These are phyloP conservation scores for Xylaria digitata DNA, from an alignment of 2,329 filamentous ascomycete species.

Conservation along the genomic window DNA sequence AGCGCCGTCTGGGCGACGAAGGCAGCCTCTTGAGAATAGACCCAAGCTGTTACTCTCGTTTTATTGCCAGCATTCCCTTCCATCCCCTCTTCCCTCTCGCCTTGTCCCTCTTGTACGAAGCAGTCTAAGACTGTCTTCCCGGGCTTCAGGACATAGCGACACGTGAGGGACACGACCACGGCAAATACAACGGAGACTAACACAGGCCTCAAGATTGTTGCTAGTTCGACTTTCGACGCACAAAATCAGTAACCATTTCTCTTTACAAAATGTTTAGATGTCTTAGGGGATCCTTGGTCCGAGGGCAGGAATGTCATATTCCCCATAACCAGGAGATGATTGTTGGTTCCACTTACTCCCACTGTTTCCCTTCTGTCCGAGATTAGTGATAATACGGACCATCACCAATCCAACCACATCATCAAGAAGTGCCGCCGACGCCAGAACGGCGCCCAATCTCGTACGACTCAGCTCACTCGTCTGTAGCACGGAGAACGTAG, in stretches of 20 bases:
- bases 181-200: conserved; percentile 64
- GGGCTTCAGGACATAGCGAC: conserved; percentile 59
- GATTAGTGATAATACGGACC: conserved; percentile 77
- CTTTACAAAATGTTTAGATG: neutral
- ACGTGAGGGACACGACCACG: conserved; percentile 58
- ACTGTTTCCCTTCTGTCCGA: conserved; percentile 55
- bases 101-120: conserved; percentile 38
- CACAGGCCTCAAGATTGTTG: conserved; percentile 58
- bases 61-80: neutral
- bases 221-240: conserved; percentile 42
- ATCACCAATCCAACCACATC: conserved; percentile 82
- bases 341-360: conserved; percentile 24
- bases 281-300: too few species aligned
- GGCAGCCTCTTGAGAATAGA: conserved; percentile 51
- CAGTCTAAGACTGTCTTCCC: conserved; percentile 52
- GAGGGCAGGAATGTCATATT: too few species aligned
- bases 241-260: neutral
- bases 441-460: conserved; percentile 70
- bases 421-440: conserved; percentile 82
- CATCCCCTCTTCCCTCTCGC: neutral
- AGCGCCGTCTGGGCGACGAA: conserved; percentile 61
- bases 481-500: conserved; percentile 66
- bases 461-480: conserved; percentile 57
- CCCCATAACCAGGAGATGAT: conserved; percentile 12
- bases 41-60: conserved; percentile 38